Conservation (phyloP, 345 rosid genomes). For the Adansonia digitata region DNA sequence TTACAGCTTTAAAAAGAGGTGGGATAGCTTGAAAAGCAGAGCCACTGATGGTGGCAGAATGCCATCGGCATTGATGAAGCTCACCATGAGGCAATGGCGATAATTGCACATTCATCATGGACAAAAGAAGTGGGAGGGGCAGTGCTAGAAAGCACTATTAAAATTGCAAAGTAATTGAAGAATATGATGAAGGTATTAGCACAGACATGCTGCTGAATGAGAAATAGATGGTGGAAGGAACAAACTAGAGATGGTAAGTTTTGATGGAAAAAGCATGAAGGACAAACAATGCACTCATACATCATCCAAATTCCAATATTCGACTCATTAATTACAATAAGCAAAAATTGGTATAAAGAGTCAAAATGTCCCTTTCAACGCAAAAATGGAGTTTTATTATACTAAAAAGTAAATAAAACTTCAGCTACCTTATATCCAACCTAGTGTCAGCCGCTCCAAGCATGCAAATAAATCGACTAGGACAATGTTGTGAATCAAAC, state of each 20-base stretch:
- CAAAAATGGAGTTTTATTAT: neutral
- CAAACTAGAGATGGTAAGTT: neutral
- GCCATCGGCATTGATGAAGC: neutral
- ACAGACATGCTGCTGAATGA: neutral
- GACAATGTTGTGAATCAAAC: conserved; percentile 78
- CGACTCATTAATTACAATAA: neutral
- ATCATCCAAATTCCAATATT: neutral
- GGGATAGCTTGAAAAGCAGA: neutral
- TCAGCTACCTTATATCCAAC: conserved; percentile 82
- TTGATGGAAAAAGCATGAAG: conserved; percentile 1
- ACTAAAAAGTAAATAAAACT: conserved; percentile 6
- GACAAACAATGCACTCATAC: neutral
- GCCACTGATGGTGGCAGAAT: neutral
- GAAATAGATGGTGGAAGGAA: neutral
- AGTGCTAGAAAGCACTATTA: neutral
- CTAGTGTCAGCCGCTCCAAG: conserved; percentile 77
- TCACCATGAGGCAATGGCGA: neutral
- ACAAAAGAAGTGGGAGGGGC: neutral
- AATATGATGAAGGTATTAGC: neutral
- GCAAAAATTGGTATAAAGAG: neutral
- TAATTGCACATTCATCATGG: neutral
- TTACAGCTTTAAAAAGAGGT: neutral
- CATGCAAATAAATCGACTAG: conserved; percentile 91
- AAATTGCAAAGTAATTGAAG: neutral
- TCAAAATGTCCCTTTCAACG: neutral